Evolutionary conservation across 2,329 filamentous ascomycete species (phyloP), one percentile per base, ranked within the genome.

Genomic region (Neocucurbitaria cava): DNA sequence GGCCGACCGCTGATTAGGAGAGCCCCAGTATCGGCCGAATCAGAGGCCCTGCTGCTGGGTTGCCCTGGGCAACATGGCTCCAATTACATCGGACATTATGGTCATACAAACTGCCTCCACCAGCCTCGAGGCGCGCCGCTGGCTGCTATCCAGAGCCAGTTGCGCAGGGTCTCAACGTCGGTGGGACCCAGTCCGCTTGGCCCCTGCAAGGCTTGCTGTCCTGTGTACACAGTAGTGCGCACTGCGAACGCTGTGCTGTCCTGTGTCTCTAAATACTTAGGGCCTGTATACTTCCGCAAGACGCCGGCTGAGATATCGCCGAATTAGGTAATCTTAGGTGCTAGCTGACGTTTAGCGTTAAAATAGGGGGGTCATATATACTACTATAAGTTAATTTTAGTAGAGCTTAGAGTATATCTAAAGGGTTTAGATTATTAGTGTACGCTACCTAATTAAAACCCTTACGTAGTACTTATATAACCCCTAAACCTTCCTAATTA

Each of bases 1-100:
- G 49, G 48, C 54, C 48, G 48, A 49, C 55, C 53, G 36, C 52
- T 55, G 44, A 35, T 58, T 52, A 52, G 44, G n/a, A 41, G 20
- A 43, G 38, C 46, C 49, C 28, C 40, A 38, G 30, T 46, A 52
- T 61, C 53, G 44, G 48, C 54, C 58, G 49, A 64, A 59, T 62
- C 59, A 56, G 36, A 48, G 11, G 9, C 39, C 21, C 26, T 31
- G 45, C 49, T 46, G 51, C 58, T 41, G 47, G 43, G 61, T 64
- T 55, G 49, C 49, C 41, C 58, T 11, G 46, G 58, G 53, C 61
- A 61, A 64, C 61, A 15, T 21, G 26, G 13, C 42, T 41, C 54
- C 58, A 56, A 56, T 59, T 45, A 53, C 54, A 46, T 51, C 31
- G 28, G 30, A 40, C 52, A 45, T 44, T 54, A 43, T 58, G 43